Base-by-base conservation (phyloP, 805 yeast species). In the Zygosaccharomyces bisporus region DNA sequence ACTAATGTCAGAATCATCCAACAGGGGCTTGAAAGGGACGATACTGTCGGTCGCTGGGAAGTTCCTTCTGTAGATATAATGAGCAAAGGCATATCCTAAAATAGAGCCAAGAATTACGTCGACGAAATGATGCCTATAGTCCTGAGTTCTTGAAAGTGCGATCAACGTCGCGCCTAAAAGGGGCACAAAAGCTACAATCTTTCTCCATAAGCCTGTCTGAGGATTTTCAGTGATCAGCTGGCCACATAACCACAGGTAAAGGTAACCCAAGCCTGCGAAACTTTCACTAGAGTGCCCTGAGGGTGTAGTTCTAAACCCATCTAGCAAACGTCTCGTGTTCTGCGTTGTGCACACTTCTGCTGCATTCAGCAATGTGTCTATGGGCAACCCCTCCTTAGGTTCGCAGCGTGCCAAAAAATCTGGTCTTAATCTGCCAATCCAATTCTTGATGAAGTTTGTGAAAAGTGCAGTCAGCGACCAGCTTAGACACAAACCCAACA, bases 401-500 rank as follows among this genome's bases (percentile, higher is more conserved):
- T 73, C 60, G 63, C 98, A 91, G 54, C 98, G 75, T 4, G 89
- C 86, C 41, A 91, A 66, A 60, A 90, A 86, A 65, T 91, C 99
- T 0, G 99, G 99, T 47, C 99, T 73, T 49, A 83, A 86, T 59
- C 96, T 76, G 4, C 96, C 97, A 44, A 91, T 78, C 79, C 86
- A 80, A 58, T 83, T 80, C 68, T 91, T 91, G 47, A 87, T 61
- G 12, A 81, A 69, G 57, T 87, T 87, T 3, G 95, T 86, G 41
- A 84, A 57, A 21, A 83, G 68, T 33, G 79, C 72, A 21, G 86
- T 79, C 10, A 81, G 65, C 14, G 79, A 71, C 45, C 84, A 69
- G 0, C 89, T 72, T 1, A 86, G 64, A 7, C 69, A 61, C 19
- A 86, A 70, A 1, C 96, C 96, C 18, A 90, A 52, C 0, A 81